Evolutionary conservation across 805 yeast genomes (phyloP), one percentile per base, ranked within the genome.

Genomic region (Teunomyces barrocoloradensis): DNA sequence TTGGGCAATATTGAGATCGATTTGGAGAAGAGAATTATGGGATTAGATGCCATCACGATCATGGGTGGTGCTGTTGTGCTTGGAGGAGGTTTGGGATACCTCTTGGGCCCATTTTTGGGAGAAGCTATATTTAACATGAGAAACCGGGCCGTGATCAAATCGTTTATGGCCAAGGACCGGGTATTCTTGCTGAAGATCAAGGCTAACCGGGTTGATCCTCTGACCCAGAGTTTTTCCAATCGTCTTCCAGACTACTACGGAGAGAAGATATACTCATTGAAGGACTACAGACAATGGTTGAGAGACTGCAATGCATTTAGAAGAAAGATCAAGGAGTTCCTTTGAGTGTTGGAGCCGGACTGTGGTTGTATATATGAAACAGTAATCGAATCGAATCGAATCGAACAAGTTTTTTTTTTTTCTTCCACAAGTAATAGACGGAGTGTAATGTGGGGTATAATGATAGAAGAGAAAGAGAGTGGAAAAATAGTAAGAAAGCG

Each of bases 191-290:
- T 79, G 54, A 92, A 82, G 61, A 78, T 94, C 53, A 81, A 79
- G 56, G 74, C 75, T 48, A 86, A 89, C 68, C 78, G 99, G 59
- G 97, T 91, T 27, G 96, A 94, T 71, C 96, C 99, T 17, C 79
- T 91, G 15, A 82, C 87, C 47, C 97, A 91, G 70, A 82, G 90
- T 60, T 85, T 90, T 69, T 79, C 87, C 46, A 94, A 92, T 68
- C 98, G 98, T 11, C 96, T 94, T 41, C 97, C 97, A n/a, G 99
- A 94, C 68, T 94, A 90, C 70, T 94, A 94, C 64, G 99, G 99
- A 35, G 99, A 94, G 71, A 88, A 88, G 68, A 91, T 94, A 52
- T 89, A 89, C 45, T 85, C 95, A 45, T 69, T 92, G 61, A 80
- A 81, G 56, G 91, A 82, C 54, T 94, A 94, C 70, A 87, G 90